Evolutionary conservation across 2,329 filamentous ascomycete species (phyloP).

Genomic region (Pseudopyrenochaeta lycopersici): DNA sequence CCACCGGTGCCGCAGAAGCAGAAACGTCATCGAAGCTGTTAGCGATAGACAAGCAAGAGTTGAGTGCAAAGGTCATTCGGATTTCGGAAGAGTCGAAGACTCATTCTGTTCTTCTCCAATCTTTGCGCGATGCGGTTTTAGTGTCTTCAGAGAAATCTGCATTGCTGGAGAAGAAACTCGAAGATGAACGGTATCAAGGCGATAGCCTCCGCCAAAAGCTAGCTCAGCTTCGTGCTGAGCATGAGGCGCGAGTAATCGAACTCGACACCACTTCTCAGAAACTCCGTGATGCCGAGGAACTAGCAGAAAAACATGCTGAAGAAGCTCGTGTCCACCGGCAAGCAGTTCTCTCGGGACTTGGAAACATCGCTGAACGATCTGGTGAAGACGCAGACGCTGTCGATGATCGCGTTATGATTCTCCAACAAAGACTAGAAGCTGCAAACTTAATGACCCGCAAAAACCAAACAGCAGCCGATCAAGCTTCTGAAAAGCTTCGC

Average conservation of each 20-base stretch:
- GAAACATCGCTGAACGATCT: constrained; percentile 71
- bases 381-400: constrained; percentile 57
- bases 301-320: constrained; percentile 84
- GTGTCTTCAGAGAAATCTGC: constrained; percentile 80
- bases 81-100: constrained; percentile 73
- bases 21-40: constrained; percentile 77
- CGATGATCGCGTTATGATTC: constrained; percentile 72
- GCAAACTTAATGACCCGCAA: constrained; percentile 84
- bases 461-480: constrained; percentile 88
- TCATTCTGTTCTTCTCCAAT: constrained; percentile 74
- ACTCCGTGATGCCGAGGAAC: constrained; percentile 84
- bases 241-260: constrained; percentile 81
- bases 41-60: constrained; percentile 84
- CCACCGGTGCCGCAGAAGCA: constrained; percentile 79
- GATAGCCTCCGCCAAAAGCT: constrained; percentile 81
- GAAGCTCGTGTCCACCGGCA: constrained; percentile 87
- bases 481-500: constrained; percentile 86
- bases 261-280: constrained; percentile 77
- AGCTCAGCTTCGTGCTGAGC: constrained; percentile 78
- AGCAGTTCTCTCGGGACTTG: constrained; percentile 82
- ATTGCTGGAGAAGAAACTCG: constrained; percentile 80
- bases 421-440: constrained; percentile 81
- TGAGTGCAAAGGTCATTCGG: constrained; percentile 74
- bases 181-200: constrained; percentile 80
- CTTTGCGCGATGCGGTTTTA: constrained; percentile 78